Base-by-base conservation (phyloP, 805 yeast species). In the Lipomyces sp. region DNA sequence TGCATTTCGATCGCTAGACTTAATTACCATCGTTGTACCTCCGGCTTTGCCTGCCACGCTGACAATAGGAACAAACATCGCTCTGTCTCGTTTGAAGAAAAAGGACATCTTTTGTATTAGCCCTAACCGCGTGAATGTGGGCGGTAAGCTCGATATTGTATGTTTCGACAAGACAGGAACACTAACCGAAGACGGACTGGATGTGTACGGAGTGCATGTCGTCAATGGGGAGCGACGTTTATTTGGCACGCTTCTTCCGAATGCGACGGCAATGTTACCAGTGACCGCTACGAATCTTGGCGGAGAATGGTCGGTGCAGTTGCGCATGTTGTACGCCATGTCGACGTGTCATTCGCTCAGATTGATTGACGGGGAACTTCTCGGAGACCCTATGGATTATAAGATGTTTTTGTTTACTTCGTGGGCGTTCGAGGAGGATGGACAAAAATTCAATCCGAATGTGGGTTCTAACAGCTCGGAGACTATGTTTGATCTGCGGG, bases 91-190 rank as follows among this genome's bases (percentile, higher is more conserved):
- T 55, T 72, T 93, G 55, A 81, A 87, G 55, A 70, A 75, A 53
- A 77, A 78, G 53, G 72, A 78, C 36, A 82, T 95, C 1, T 93
- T 83, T 61, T 93, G 98, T 67, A 91, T 91, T 49, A 81, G 96
- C 1, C 98, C 99, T 2, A 86, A 93, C 1, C 77, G 96, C 53
- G 93, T 95, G 41, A 93, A 93, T 64, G 83, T 93, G n/a, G 96
- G 96, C 32, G 98, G 98, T 8, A 89, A 93, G 61, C 65, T 93
- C 23, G 97, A 91, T 64, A 80, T 86, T 2, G 74, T 88, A 64
- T 89, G 96, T 63, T 93, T 93, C 68, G 99, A 93, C 70, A 93
- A 93, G 65, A 93, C 99, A 0, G 99, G 99, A 2, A 93, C 99
- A 0, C 72, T 93, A 57, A 93, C 99, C 0, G 98, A 93, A 63